Evolutionary conservation across 805 yeast genomes (phyloP).

Genomic region (Saccharomycopsis amapae): DNA sequence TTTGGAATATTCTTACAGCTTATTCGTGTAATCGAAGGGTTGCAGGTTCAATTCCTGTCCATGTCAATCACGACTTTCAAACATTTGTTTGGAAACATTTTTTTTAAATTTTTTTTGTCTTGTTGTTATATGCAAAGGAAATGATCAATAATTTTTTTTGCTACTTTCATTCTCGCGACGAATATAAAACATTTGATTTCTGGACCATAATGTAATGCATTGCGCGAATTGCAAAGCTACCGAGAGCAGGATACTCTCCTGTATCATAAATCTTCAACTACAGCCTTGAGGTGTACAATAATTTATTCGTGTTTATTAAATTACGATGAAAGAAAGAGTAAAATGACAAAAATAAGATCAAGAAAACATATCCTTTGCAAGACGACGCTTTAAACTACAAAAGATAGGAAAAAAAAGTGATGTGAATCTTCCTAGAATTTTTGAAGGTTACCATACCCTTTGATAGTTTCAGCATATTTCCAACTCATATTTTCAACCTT

Average conservation of each 20-base stretch:
- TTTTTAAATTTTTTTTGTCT: constrained; percentile 15
- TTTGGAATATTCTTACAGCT: not conserved
- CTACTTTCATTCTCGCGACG: not conserved
- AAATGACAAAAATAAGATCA: no score
- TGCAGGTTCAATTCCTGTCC: constrained; percentile 66
- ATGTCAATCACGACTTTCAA: no score
- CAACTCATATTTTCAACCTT: constrained; percentile 74
- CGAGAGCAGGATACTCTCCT: no score
- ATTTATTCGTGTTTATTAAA: no score
- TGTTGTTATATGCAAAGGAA: not conserved
- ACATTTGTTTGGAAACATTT: no score
- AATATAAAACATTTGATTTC: not conserved
- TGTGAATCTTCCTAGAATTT: constrained; percentile 13
- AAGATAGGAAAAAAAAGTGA: not conserved
- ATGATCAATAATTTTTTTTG: not conserved
- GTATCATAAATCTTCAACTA: no score
- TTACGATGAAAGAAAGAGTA: no score
- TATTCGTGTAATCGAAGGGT: constrained; percentile 42
- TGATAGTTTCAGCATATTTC: constrained; percentile 82
- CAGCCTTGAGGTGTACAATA: no score
- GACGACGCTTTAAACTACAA: no score
- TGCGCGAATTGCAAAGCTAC: no score
- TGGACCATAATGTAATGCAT: no score
- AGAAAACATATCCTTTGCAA: no score
- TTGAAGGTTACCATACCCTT: constrained; percentile 75